A percentile compares a stretch with the other conserved stretches of the same genome.
Evolutionary conservation across 306 rosid genomes (phyloP).

Genomic region (Castanopsis chinensis): DNA sequence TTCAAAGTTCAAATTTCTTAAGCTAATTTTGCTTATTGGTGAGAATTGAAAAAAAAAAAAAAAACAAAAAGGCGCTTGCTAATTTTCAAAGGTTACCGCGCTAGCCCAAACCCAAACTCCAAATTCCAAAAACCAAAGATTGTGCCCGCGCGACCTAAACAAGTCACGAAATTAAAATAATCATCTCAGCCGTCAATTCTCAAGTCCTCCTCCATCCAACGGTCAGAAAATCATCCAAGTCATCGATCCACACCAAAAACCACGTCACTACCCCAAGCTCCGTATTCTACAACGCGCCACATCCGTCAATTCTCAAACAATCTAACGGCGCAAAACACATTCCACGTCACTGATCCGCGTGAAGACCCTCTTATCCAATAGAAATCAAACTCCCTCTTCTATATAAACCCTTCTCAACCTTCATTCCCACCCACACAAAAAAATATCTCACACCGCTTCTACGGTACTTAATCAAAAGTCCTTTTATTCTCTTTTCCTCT

Average conservation of each 20-base stretch:
- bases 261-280: no score
- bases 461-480: fast-evolving
- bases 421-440: neutral
- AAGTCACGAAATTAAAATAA: neutral
- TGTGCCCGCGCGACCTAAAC: neutral
- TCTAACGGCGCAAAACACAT: neutral
- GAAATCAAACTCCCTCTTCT: neutral
- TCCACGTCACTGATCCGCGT: conserved; percentile 37
- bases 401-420: conserved; percentile 5
- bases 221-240: neutral
- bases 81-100: conserved; percentile 7
- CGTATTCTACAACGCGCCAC: neutral
- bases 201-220: neutral
- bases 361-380: conserved; percentile 9
- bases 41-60: neutral
- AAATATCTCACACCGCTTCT: neutral
- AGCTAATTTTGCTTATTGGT: neutral
- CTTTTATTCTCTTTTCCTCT: neutral
- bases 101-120: neutral
- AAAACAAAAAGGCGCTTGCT: neutral
- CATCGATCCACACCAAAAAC: conserved; percentile 22
- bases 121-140: no score
- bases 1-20: neutral
- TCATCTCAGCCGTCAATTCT: conserved; percentile 19
- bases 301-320: neutral